Base-by-base conservation (phyloP, 2,329 filamentous ascomycete genomes). In the Thermoascus crustaceus region DNA sequence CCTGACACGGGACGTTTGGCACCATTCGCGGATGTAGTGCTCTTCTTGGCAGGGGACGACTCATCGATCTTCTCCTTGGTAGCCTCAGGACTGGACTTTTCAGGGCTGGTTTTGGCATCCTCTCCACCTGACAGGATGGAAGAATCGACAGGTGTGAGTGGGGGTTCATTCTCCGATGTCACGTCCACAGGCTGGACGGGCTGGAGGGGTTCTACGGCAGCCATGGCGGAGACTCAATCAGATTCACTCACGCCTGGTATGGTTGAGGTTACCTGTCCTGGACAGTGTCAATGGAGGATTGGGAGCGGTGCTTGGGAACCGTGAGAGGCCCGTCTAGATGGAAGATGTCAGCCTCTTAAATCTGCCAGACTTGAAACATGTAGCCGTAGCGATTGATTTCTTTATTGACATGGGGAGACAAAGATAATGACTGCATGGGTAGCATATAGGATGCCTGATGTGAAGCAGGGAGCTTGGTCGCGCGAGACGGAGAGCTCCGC, bases 41-140 rank as follows among this genome's bases (percentile, higher is more conserved):
- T 47, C 32, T 54, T 53, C 45, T 62, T 65, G 3, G 44, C 39
- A 5, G 57, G 54, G 7, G 61, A 58, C 7, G 48, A 43, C 25
- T 48, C 51, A 11, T 39, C 38, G 16, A 53, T 52, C 34, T 62
- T 61, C 32, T 54, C 52, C 40, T 51, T 57, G 32, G 46, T 43
- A 16, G 46, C 47, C 31, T 62, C 60, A 3, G 60, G 58, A 37
- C 58, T 63, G 4, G 56, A 47, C 29, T 55, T 56, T 32, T 41
- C 35, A 24, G n/a, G n/a, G n/a, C 40, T 37, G 7, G 40, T 40
- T 26, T 37, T 40, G 13, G 52, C 40, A 11, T 55, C 57, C 23
- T 61, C 57, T 16, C 46, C 48, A 11, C 55, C 58, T 5, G 58
- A 61, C 18, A 59, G 40, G 16, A 54, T 32, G 18, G 45, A 51